Evolutionary conservation across 768 basidiomycete species (phyloP).

Genomic region (Astraeus odoratus): DNA sequence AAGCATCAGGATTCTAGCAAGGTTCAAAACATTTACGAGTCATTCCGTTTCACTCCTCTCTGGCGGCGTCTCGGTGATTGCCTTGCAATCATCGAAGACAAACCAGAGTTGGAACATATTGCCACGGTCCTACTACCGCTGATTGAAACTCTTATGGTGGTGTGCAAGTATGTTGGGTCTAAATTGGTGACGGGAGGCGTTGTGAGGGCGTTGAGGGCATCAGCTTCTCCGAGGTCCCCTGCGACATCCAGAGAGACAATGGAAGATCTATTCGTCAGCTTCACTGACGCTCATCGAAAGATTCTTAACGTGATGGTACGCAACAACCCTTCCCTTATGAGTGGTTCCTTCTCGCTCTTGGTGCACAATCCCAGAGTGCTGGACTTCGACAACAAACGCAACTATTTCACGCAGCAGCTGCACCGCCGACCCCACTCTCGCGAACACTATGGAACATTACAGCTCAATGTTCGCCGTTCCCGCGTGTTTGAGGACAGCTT

Average conservation of each 20-base stretch:
- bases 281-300: conserved; percentile 91
- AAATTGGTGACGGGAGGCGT: conserved; percentile 41
- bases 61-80: conserved; percentile 92
- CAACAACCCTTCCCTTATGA: conserved; percentile 96
- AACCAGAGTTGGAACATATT: conserved; percentile 75
- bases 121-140: conserved; percentile 90
- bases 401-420: conserved; percentile 89
- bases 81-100: conserved; percentile 73
- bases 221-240: conserved; percentile 64
- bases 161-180: conserved; percentile 89
- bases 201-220: conserved; percentile 50
- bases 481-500: conserved; percentile 98
- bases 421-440: conserved; percentile 75
- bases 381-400: conserved; percentile 99
- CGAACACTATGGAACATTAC: conserved; percentile 77
- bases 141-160: conserved; percentile 96
- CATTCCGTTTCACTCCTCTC: conserved; percentile 82
- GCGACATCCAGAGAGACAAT: conserved; percentile 66
- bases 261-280: conserved; percentile 88
- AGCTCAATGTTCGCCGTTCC: conserved; percentile 82
- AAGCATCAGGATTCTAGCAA: conserved; percentile 62
- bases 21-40: conserved; percentile 83
- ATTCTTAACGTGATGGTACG: conserved; percentile 96
- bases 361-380: conserved; percentile 94
- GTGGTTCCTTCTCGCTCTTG: conserved; percentile 93